Conservation (phyloP, 2,329 filamentous ascomycete species). For the Cucurbitaria berberidis region DNA sequence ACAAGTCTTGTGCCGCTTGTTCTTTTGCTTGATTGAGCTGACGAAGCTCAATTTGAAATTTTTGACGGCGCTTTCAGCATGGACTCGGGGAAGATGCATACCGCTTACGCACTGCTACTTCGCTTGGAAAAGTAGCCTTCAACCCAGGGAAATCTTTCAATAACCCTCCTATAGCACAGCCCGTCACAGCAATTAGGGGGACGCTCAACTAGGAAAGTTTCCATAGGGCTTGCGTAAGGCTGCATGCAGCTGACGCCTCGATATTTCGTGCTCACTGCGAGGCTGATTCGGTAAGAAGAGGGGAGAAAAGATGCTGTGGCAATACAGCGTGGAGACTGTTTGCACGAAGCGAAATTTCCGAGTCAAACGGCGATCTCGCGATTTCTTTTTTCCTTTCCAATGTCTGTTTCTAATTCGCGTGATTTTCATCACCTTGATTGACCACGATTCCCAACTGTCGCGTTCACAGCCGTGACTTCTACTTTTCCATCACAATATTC, state of each 20-base stretch:
- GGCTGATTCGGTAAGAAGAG: not conserved
- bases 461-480: constrained; percentile 29
- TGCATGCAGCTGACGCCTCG: constrained; percentile 1
- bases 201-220: constrained; percentile 1
- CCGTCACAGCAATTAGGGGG: not conserved
- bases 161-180: not conserved
- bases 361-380: not conserved
- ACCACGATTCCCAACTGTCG: constrained; percentile 6
- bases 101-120: constrained; percentile 16
- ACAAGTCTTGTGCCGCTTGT: not conserved
- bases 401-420: not conserved
- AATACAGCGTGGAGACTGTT: not conserved
- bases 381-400: not conserved
- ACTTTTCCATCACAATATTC: constrained; percentile 57
- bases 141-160: constrained; percentile 6
- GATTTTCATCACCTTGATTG: not conserved
- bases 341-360: not conserved
- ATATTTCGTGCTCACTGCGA: not conserved
- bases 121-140: constrained; percentile 10
- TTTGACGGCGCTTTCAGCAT: constrained; percentile 17
- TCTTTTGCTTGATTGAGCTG: constrained; percentile 28
- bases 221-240: constrained; percentile 14
- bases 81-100: constrained; percentile 28
- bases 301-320: not conserved
- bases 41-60: constrained; percentile 21